phyloP scores from a whole-genome alignment of 2,329 filamentous ascomycete species.

The Cladosporium phlei region DNA sequence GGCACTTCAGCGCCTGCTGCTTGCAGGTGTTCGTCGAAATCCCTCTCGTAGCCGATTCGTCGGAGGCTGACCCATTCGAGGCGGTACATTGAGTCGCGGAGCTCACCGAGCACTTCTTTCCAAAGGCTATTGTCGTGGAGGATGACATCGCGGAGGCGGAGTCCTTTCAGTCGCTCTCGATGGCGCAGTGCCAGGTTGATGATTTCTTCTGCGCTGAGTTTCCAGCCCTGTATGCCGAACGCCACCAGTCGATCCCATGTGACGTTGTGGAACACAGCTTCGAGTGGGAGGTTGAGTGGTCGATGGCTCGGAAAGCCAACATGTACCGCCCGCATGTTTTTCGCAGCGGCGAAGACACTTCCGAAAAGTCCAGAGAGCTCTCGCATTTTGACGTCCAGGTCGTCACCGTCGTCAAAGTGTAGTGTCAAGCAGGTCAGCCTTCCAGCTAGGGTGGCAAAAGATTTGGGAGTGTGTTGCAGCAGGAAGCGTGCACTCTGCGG shows the following conservation, averaged over 20 bases:
- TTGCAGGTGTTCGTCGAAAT: constrained; percentile 43
- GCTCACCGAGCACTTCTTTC: constrained; percentile 54
- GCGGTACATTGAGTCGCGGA: constrained; percentile 53
- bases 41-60: constrained; percentile 54
- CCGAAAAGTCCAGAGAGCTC: constrained; percentile 55
- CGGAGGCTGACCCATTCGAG: constrained; percentile 61
- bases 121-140: constrained; percentile 57
- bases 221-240: constrained; percentile 63
- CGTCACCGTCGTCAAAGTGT: constrained; percentile 56
- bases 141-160: constrained; percentile 57
- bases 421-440: constrained; percentile 60
- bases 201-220: constrained; percentile 56
- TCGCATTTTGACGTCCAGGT: constrained; percentile 54
- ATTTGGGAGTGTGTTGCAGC: constrained; percentile 42
- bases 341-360: constrained; percentile 54
- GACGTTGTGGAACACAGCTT: constrained; percentile 59
- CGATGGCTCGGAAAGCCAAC: constrained; percentile 58
- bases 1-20: constrained; percentile 44
- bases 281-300: constrained; percentile 54
- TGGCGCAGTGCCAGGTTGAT: constrained; percentile 54
- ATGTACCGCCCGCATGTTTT: constrained; percentile 59
- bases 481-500: constrained; percentile 54
- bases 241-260: constrained; percentile 58
- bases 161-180: constrained; percentile 51
- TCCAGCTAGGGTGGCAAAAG: constrained; percentile 48